phyloP scores from a whole-genome alignment of 2,329 filamentous ascomycete genomes.

The Scleromitrula shiraiana region DNA sequence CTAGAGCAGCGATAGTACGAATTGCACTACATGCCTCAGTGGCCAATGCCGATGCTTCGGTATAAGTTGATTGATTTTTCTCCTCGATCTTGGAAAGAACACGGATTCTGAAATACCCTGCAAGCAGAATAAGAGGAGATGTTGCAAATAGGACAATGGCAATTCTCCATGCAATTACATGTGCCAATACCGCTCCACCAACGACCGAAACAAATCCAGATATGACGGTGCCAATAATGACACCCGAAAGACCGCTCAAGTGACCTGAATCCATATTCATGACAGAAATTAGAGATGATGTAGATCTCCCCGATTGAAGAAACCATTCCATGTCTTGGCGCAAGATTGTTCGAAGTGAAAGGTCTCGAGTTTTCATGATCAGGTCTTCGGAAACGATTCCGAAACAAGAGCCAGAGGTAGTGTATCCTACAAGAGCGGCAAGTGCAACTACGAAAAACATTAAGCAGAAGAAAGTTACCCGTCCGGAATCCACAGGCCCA shows the following conservation, averaged over 20 bases:
- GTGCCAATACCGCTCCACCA: conserved; percentile 58
- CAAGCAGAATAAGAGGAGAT: conserved; percentile 60
- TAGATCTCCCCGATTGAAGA: conserved; percentile 53
- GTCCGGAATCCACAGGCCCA: conserved; percentile 15
- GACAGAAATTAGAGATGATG: conserved; percentile 53
- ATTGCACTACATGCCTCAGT: conserved; percentile 63
- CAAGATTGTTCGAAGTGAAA: conserved; percentile 57
- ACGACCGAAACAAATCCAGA: conserved; percentile 61
- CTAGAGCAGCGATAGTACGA: conserved; percentile 51
- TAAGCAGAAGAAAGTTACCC: conserved; percentile 32
- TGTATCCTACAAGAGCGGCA: conserved; percentile 52
- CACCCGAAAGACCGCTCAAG: conserved; percentile 60
- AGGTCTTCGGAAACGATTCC: conserved; percentile 56
- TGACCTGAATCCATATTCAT: conserved; percentile 63
- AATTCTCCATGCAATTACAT: conserved; percentile 69
- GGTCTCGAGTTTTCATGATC: conserved; percentile 53
- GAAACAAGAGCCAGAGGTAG: conserved; percentile 45
- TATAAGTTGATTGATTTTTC: conserved; percentile 56
- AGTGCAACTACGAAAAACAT: conserved; percentile 44
- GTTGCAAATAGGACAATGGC: conserved; percentile 62
- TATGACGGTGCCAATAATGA: conserved; percentile 61
- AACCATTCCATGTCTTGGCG: conserved; percentile 65
- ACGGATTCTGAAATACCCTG: conserved; percentile 61
- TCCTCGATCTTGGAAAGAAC: conserved; percentile 54
- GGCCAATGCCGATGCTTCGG: conserved; percentile 54